A percentile compares a stretch with the other conserved stretches of the same genome.
phyloP scores from a whole-genome alignment of 176 grass and related monocot genomes.

The Juncus effusus region DNA sequence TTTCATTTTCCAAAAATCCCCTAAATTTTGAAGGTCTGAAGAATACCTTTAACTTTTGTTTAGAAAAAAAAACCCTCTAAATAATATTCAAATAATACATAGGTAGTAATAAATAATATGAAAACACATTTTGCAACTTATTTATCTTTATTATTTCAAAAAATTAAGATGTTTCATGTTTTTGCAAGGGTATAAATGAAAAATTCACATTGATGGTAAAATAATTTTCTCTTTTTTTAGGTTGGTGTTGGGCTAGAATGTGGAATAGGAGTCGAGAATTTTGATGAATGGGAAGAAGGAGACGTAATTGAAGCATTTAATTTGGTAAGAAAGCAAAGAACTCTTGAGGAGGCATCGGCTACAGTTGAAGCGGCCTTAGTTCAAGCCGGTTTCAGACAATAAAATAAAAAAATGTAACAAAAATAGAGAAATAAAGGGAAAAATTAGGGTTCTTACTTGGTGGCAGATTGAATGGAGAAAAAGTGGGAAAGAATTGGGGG shows the following conservation, averaged over 20 bases:
- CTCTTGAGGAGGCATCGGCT: constrained; percentile 87
- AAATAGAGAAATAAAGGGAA: too few species aligned
- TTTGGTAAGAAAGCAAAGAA: constrained; percentile 72
- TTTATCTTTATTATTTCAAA: not conserved
- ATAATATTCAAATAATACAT: too few species aligned
- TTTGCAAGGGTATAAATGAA: not conserved
- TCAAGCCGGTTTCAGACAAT: constrained; percentile 56
- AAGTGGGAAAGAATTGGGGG: too few species aligned
- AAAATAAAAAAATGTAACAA: constrained; percentile 1
- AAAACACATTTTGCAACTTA: not conserved
- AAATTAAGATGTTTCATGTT: too few species aligned
- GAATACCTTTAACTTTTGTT: not conserved
- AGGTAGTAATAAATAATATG: too few species aligned
- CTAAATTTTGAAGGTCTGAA: not conserved
- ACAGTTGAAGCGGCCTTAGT: constrained; percentile 62
- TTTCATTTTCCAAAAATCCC: not conserved
- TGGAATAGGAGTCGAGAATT: constrained; percentile 76
- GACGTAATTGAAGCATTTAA: constrained; percentile 79
- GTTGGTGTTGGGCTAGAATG: constrained; percentile 74
- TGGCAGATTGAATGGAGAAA: too few species aligned
- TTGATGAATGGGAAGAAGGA: constrained; percentile 72
- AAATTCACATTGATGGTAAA: not conserved
- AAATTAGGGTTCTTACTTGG: too few species aligned
- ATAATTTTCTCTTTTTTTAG: constrained; percentile 31
- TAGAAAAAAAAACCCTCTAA: not conserved